A percentile compares a stretch with the other conserved stretches of the same genome.
phyloP scores from a whole-genome alignment of 768 basidiomycete species.

The Phylloporus scabripes region DNA sequence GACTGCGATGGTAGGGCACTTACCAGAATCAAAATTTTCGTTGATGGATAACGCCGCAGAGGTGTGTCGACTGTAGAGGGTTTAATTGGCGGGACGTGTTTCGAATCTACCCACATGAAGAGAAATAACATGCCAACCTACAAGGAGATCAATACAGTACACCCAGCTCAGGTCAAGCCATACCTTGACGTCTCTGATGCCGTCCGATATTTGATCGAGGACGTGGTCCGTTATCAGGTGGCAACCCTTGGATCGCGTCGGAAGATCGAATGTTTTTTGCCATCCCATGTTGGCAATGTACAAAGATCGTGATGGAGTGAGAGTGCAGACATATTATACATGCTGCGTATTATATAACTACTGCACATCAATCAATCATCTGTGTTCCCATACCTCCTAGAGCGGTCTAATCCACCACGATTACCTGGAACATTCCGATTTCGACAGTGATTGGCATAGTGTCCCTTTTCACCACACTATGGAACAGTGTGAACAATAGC shows the following conservation, averaged over 20 bases:
- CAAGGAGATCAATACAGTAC: not conserved
- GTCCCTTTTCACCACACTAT: conserved; percentile 88
- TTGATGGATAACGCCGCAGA: conserved; percentile 79
- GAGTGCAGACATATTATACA: not conserved
- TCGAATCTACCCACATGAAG: conserved; percentile 58
- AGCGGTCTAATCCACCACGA: conserved; percentile 71
- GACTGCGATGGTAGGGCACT: conserved; percentile 5
- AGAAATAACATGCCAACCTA: conserved; percentile 86
- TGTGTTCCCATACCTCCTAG: conserved; percentile 27
- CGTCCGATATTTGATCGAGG: conserved; percentile 56
- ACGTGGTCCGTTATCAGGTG: conserved; percentile 83
- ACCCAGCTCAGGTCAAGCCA: conserved; percentile 1
- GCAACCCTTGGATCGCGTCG: conserved; percentile 55
- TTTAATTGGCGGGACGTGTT: conserved; percentile 6
- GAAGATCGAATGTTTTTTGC: conserved; percentile 79
- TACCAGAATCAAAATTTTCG: conserved; percentile 84
- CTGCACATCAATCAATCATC: conserved; percentile 20
- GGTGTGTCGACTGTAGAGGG: conserved; percentile 60
- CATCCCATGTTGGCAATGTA: conserved; percentile 58
- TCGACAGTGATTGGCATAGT: conserved; percentile 92
- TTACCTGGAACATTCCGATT: conserved; percentile 90
- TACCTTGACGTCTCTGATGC: conserved; percentile 63
- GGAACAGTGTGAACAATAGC: conserved; percentile 6
- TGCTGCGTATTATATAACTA: conserved; percentile 1
- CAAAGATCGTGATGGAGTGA: not conserved